Base-by-base conservation (phyloP, 805 yeast genomes). In the Cyberlindnera petersonii region DNA sequence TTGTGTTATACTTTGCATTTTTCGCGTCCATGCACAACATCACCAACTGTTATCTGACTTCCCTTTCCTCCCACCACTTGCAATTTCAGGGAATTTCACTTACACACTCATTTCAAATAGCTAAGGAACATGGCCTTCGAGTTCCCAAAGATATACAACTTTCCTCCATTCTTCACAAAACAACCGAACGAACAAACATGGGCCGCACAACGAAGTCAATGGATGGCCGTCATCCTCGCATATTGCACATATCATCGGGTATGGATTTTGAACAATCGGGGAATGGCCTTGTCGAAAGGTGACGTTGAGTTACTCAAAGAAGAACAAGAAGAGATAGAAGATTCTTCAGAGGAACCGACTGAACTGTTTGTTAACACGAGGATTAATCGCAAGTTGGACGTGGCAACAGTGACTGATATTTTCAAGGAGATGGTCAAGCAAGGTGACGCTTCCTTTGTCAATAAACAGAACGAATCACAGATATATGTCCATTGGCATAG, bases 91-190 rank as follows among this genome's bases (percentile, higher is more conserved):
- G 14, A 11, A 9, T 7, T n/a, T 9, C 33, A 31, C n/a, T 6
- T 13, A 20, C 33, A 31, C 27, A 4, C 22, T 8, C 14, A 15
- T 20, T 16, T 18, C 10, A 8, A 5, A 11, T 19, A n/a, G 20
- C 9, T 8, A 8, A 20, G 8, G 20, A 27, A 27, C 6, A 46
- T 37, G 47, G n/a, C 29, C 16, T 49, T 44, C 33, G 33, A 26
- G 24, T 45, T 37, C 31, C 50, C 53, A 3, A 39, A 39, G 24
- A 43, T 44, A 26, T 43, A 48, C 39, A 68, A 76, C 26, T 91
- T 88, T 60, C 97, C 97, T 6, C 98, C 98, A 0, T 77, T 91
- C 49, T 91, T 79, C 64, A 93, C 98, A 8, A 72, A 77, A 44
- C 98, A 91, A 62, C 88, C 93, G 17, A 89, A 91, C 52, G 73